phyloP scores from a whole-genome alignment of 768 basidiomycete genomes.

The Auriscalpium orientale region DNA sequence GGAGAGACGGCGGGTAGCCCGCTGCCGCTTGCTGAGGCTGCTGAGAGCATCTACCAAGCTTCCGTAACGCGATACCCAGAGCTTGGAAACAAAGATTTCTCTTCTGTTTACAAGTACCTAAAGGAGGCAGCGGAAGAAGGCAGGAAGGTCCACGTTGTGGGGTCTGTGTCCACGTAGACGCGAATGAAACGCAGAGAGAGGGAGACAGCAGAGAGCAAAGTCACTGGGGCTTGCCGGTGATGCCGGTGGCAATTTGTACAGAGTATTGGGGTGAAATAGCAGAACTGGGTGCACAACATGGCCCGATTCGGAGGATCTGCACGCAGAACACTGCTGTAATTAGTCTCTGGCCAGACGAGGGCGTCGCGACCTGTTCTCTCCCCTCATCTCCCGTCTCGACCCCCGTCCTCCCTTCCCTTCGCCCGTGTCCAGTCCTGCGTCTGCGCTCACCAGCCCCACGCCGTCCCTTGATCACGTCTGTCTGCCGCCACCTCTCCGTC shows the following conservation, averaged over 20 bases:
- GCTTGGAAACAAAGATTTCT: constrained; percentile 69
- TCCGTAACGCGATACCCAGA: constrained; percentile 49
- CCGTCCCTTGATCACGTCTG: constrained; percentile 14
- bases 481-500: constrained; percentile 20
- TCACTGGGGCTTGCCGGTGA: too few species aligned
- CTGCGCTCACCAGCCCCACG: constrained; percentile 11
- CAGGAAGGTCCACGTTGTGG: background rate
- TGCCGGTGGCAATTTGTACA: too few species aligned
- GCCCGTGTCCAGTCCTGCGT: too few species aligned
- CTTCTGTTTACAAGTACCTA: constrained; percentile 67
- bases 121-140: constrained; percentile 21
- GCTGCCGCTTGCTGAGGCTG: constrained; percentile 60
- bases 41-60: constrained; percentile 52
- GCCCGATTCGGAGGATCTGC: too few species aligned
- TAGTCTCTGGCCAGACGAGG: too few species aligned
- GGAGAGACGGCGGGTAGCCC: constrained; percentile 41
- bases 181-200: background rate
- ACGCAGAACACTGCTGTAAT: too few species aligned
- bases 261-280: too few species aligned
- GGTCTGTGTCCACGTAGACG: background rate
- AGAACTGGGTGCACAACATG: too few species aligned
- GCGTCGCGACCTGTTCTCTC: background rate
- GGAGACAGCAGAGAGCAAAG: too few species aligned
- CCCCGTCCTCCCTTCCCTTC: constrained; percentile 17
- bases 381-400: constrained; percentile 19